Conservation (phyloP, 805 yeast genomes). For the Wickerhamiella australiensis region DNA sequence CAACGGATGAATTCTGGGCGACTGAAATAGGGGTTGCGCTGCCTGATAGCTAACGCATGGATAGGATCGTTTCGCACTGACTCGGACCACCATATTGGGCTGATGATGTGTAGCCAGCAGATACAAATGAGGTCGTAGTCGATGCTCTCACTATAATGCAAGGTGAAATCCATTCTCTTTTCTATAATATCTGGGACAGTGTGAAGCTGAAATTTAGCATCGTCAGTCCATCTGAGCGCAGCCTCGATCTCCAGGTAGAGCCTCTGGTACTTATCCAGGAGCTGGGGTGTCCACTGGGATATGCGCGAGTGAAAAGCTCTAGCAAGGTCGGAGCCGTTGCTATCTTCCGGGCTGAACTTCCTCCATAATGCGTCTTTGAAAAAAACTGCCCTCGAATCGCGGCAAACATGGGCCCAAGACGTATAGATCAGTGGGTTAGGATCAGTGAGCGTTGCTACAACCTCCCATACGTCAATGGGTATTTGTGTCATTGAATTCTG, state of each 20-base stretch:
- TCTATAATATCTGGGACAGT: not conserved
- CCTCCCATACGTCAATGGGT: not conserved
- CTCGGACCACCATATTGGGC: slow-evolving; percentile 2
- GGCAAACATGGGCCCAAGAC: slow-evolving; percentile 1
- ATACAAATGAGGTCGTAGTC: not conserved
- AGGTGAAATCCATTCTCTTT: too few relatives aligned
- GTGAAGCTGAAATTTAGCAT: not conserved
- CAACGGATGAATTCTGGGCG: not conserved
- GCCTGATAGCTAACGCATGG: not conserved
- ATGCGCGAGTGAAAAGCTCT: not conserved
- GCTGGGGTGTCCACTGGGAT: not conserved
- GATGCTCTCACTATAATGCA: not conserved
- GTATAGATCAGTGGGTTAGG: not conserved
- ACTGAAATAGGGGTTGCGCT: not conserved
- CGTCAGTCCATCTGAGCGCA: not conserved
- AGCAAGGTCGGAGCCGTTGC: not conserved
- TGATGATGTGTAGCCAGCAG: not conserved
- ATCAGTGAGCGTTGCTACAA: not conserved
- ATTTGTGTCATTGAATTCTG: not conserved
- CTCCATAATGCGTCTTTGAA: not conserved
- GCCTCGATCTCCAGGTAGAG: not conserved
- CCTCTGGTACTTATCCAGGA: not conserved
- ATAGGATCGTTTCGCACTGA: not conserved
- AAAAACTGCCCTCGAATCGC: not conserved
- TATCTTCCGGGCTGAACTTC: not conserved